Conservation (phyloP, 768 basidiomycete genomes). For the Kwoniella dendrophila region DNA sequence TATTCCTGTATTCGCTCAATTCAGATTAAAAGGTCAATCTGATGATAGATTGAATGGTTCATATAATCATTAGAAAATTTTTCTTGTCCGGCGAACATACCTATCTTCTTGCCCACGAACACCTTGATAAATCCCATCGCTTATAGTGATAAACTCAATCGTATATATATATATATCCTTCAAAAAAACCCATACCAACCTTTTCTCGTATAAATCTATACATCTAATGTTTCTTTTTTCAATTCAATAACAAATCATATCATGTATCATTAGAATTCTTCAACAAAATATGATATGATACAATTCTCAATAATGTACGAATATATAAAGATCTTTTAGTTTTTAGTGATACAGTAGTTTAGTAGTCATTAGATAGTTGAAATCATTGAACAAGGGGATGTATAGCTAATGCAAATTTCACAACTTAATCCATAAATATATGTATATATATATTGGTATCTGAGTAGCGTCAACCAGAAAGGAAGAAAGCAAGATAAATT, state of each 20-base stretch:
- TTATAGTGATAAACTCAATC: too few relatives aligned
- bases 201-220: too few relatives aligned
- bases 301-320: not conserved
- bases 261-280: not conserved
- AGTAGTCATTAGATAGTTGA: too few relatives aligned
- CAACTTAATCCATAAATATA: too few relatives aligned
- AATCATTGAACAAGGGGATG: too few relatives aligned
- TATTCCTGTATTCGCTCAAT: constrained; percentile 53
- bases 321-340: too few relatives aligned
- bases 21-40: constrained; percentile 42
- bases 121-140: not conserved
- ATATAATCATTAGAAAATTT: not conserved
- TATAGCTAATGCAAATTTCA: too few relatives aligned
- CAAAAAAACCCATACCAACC: not conserved
- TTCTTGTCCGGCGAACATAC: not conserved
- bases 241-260: not conserved
- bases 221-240: constrained; percentile 1
- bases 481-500: too few relatives aligned
- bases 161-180: too few relatives aligned
- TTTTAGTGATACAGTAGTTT: too few relatives aligned
- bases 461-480: too few relatives aligned
- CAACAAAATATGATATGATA: not conserved
- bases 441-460: too few relatives aligned
- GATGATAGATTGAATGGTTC: constrained; percentile 8
- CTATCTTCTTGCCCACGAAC: not conserved